A percentile compares a stretch with the other conserved stretches of the same genome.
phyloP scores from a whole-genome alignment of 495 filamentous ascomycete species.

The Hypoxylon crocopeplum region DNA sequence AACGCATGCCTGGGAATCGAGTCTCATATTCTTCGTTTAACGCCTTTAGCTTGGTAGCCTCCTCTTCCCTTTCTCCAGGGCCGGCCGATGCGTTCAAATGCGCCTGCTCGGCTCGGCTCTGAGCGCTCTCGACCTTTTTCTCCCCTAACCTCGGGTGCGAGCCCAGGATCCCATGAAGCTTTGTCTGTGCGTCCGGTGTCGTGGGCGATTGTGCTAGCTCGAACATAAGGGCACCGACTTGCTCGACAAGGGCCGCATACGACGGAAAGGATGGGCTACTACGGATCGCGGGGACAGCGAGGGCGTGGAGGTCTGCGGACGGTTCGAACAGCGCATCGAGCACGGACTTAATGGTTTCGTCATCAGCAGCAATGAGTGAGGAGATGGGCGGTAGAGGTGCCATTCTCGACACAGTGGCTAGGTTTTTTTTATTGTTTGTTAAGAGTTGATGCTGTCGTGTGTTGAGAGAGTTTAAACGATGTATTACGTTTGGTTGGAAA shows the following conservation, averaged over 20 bases:
- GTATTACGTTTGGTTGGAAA: too few relatives aligned
- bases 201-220: constrained; percentile 20
- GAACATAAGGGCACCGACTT: constrained; percentile 24
- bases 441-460: too few relatives aligned
- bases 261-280: constrained; percentile 42
- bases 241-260: constrained; percentile 26
- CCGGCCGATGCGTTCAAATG: constrained; percentile 61
- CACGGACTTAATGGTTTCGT: constrained; percentile 46
- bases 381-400: constrained; percentile 26
- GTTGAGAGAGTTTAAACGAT: too few relatives aligned
- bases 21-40: constrained; percentile 86
- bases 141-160: constrained; percentile 88
- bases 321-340: constrained; percentile 91
- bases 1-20: constrained; percentile 81
- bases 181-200: constrained; percentile 15
- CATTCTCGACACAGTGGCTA: constrained; percentile 15
- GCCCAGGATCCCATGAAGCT: constrained; percentile 71
- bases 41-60: constrained; percentile 62
- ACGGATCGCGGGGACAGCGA: constrained; percentile 71
- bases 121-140: constrained; percentile 71
- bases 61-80: constrained; percentile 43
- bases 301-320: constrained; percentile 72
- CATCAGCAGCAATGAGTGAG: constrained; percentile 25
- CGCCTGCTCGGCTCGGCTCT: constrained; percentile 81
- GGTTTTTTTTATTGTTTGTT: background rate